Base-by-base conservation (phyloP, 495 filamentous ascomycete genomes). In the Aspergillus avenaceus region DNA sequence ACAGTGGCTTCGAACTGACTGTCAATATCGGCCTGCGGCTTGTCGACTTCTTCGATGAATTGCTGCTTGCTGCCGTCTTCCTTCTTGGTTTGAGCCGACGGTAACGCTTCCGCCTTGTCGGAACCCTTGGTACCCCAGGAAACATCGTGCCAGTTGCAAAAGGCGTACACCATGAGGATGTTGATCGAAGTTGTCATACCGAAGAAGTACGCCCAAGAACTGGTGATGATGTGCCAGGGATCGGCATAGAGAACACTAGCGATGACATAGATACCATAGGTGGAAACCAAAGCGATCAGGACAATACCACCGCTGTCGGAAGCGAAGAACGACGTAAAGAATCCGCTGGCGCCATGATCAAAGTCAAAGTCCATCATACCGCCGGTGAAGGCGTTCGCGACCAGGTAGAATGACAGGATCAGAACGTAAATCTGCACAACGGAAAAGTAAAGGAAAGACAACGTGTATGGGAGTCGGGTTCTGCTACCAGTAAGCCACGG, bases 161-260 rank as follows among this genome's bases (percentile, higher is more conserved):
- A 98, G 49, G 77, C 90, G 73, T 98, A 98, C 49, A 98, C 90
- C 78, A 91, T 97, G 60, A 98, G 81, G 54, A 98, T 91, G 70
- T 98, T 98, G 84, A 96, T 89, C 67, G 95, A 97, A 19, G 90
- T 95, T 9, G 93, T 92, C 83, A 93, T 92, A 58, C 92, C 80
- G 37, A 92, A 73, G 55, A 97, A 80, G 71, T 97, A 97, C 54
- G 89, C 82, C 53, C 88, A 88, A 71, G 95, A 97, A 26, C 90
- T 96, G 62, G 90, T 91, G 75, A 98, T 91, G 87, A 98, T 97
- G 78, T 98, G 93, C 92, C 92, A 98, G n/a, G 93, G 93, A 65
- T 98, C 93, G 60, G 95, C 79, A 70, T 98, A 97, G 74, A 98
- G 72, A 78, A 98, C 91, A 47, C 90, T 95, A 24, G 90, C 91